phyloP scores from a whole-genome alignment of 768 basidiomycete genomes.

The Clitopilus passeckerianus region DNA sequence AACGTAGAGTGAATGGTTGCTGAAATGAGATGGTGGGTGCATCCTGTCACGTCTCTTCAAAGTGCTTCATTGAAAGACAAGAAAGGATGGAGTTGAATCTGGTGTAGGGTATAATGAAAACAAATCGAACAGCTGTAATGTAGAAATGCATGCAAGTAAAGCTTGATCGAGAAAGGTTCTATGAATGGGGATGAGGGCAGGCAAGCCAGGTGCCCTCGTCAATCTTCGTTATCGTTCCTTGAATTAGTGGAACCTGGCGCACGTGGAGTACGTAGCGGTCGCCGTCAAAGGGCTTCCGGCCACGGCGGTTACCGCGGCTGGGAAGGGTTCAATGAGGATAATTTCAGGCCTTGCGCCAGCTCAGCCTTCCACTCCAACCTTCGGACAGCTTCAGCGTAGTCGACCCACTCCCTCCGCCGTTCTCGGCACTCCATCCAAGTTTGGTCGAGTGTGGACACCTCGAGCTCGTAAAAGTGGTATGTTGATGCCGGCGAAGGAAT shows the following conservation, averaged over 20 bases:
- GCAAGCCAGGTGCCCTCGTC: neutral
- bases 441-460: conserved; percentile 69
- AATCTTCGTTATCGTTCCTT: neutral
- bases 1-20: neutral
- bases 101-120: neutral
- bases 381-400: conserved; percentile 73
- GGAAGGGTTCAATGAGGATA: conserved; percentile 62
- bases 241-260: neutral
- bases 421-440: conserved; percentile 82
- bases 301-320: conserved; percentile 15
- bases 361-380: conserved; percentile 84
- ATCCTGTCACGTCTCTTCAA: neutral
- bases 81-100: neutral
- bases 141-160: neutral
- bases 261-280: neutral
- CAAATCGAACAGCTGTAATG: neutral
- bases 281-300: neutral
- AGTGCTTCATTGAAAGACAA: neutral
- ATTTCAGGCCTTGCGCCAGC: conserved; percentile 67
- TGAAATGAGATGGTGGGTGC: neutral
- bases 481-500: conserved; percentile 75
- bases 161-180: neutral
- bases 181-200: neutral
- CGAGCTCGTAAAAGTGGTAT: conserved; percentile 89
- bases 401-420: conserved; percentile 83